These are phyloP conservation scores for Lentinula lateritia DNA, from an alignment of 768 basidiomycete genomes.

Conservation along the genomic window DNA sequence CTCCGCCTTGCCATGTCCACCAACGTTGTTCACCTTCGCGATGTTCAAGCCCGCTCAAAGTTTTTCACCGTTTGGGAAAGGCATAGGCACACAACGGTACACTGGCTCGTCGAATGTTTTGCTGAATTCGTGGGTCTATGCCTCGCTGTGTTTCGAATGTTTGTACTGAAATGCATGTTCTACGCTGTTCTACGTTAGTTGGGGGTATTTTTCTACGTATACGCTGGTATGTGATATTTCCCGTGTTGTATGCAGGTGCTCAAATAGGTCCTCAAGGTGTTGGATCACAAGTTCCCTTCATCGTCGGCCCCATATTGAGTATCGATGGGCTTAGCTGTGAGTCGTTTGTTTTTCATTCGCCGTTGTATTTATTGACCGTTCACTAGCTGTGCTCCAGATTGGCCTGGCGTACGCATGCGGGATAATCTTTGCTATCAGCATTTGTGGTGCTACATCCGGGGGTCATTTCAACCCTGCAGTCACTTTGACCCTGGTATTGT, in stretches of 20 bases:
- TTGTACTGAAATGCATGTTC: constrained; percentile 3
- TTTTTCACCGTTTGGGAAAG: constrained; percentile 47
- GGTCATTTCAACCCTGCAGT: constrained; percentile 66
- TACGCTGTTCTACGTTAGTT: constrained; percentile 25
- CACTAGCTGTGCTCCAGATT: constrained; percentile 47
- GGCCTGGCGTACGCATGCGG: constrained; percentile 56
- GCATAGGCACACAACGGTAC: constrained; percentile 36
- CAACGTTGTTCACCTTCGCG: constrained; percentile 30
- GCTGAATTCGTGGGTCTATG: constrained; percentile 48
- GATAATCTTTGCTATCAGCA: constrained; percentile 50
- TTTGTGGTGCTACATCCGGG: constrained; percentile 50
- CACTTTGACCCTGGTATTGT: constrained; percentile 44
- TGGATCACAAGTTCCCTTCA: constrained; percentile 46
- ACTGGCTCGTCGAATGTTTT: constrained; percentile 52
- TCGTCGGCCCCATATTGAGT: constrained; percentile 40
- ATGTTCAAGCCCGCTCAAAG: constrained; percentile 32
- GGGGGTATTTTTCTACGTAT: constrained; percentile 59
- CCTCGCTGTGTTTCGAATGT: neutral
- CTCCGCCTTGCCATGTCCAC: neutral
- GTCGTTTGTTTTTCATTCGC: constrained; percentile 15
- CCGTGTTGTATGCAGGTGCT: too few relatives aligned
- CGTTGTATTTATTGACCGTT: neutral
- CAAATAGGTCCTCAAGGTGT: constrained; percentile 28
- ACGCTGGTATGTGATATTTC: constrained; percentile 31
- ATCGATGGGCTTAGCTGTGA: constrained; percentile 43